Conservation (phyloP, 176 grass and related monocot genomes). For the Carex pumila region DNA sequence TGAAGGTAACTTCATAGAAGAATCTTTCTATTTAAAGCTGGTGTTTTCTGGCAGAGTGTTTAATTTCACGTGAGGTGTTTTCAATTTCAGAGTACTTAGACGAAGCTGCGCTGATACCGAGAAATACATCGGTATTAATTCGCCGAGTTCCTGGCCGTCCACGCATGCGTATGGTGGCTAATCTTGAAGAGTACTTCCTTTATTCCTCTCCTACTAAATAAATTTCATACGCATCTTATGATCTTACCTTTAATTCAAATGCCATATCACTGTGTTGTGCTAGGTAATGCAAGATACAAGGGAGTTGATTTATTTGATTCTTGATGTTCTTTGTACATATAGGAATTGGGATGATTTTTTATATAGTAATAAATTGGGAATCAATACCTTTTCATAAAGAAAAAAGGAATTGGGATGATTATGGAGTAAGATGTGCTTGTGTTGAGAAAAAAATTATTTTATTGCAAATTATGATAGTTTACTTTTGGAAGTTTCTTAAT, state of each 20-base stretch:
- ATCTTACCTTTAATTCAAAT: conserved; percentile 10
- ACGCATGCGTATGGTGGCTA: conserved; percentile 67
- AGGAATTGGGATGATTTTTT: neutral
- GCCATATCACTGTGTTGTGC: neutral
- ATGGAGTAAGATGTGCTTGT: neutral
- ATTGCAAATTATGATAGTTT: neutral
- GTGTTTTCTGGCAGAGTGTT: neutral
- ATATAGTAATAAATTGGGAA: no score
- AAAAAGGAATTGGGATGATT: neutral
- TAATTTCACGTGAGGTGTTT: conserved; percentile 40
- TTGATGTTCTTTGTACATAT: neutral
- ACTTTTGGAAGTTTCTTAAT: neutral
- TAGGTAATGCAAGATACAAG: neutral
- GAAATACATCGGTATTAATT: conserved; percentile 96
- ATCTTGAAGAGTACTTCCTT: conserved; percentile 74
- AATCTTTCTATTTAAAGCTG: neutral
- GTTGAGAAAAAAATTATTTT: neutral
- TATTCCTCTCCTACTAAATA: conserved; percentile 32
- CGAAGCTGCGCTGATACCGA: conserved; percentile 90
- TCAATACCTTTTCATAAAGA: no score
- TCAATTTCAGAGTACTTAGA: conserved; percentile 91
- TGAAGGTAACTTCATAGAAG: conserved; percentile 75
- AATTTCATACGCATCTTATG: conserved; percentile 25
- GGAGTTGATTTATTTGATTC: neutral
- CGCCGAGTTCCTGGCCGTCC: conserved; percentile 84